Evolutionary conservation across 331 rosid genomes (phyloP), one percentile per base, ranked within the genome.

Genomic region (Acacia concinna): DNA sequence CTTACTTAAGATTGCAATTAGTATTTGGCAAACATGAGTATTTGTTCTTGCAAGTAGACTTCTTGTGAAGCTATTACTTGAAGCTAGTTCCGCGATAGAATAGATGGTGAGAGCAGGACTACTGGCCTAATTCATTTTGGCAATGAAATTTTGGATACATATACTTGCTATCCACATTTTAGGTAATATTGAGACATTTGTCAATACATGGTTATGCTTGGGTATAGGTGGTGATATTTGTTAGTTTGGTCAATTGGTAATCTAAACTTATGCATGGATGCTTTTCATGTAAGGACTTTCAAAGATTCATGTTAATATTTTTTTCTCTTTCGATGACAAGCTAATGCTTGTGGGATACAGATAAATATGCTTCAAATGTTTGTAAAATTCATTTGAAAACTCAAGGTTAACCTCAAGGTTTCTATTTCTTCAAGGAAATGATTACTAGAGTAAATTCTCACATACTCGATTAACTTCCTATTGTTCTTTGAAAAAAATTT

Each of bases 1-100:
- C n/a, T n/a, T n/a, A n/a, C n/a, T n/a, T n/a, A n/a, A n/a, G n/a
- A n/a, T n/a, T n/a, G n/a, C n/a, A n/a, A n/a, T n/a, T n/a, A n/a
- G n/a, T n/a, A n/a, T n/a, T n/a, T n/a, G n/a, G n/a, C n/a, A n/a
- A n/a, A n/a, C n/a, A n/a, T n/a, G n/a, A n/a, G n/a, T n/a, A n/a
- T n/a, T n/a, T n/a, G n/a, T n/a, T n/a, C n/a, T n/a, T n/a, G n/a
- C n/a, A n/a, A n/a, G n/a, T n/a, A n/a, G n/a, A n/a, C n/a, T n/a
- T n/a, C n/a, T n/a, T n/a, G n/a, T n/a, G n/a, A n/a, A n/a, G n/a
- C n/a, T n/a, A n/a, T n/a, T n/a, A n/a, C n/a, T n/a, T n/a, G n/a
- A n/a, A n/a, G n/a, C n/a, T n/a, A n/a, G n/a, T 90, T 94, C 86
- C 97, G 94, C 65, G 99, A 98, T 81, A 91, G 94, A 85, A 81